phyloP scores from a whole-genome alignment of 805 yeast genomes.

The Saccharomycopsis capsularis region DNA sequence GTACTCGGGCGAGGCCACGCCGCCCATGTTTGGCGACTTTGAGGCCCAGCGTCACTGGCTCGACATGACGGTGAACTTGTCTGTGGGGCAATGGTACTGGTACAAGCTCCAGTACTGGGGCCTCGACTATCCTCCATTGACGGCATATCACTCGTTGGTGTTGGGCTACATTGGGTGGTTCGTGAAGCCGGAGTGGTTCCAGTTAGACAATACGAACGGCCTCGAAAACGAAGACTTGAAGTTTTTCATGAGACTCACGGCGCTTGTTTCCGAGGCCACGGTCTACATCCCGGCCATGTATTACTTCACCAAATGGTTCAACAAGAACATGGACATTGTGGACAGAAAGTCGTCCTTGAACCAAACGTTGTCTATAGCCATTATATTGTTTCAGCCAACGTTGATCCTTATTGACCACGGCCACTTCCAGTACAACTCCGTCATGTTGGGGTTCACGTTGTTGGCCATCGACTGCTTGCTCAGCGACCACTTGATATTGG shows the following conservation, averaged over 20 bases:
- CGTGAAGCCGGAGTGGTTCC: constrained; percentile 70
- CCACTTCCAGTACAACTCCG: constrained; percentile 91
- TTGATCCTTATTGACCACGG: constrained; percentile 89
- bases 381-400: constrained; percentile 80
- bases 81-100: constrained; percentile 76
- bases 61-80: constrained; percentile 77
- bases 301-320: constrained; percentile 62
- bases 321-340: constrained; percentile 40
- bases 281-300: constrained; percentile 77
- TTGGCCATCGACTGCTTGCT: constrained; percentile 59
- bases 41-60: constrained; percentile 99
- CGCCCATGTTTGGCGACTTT: constrained; percentile 91
- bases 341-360: constrained; percentile 54
- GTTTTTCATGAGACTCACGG: constrained; percentile 79
- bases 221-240: constrained; percentile 59
- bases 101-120: constrained; percentile 94
- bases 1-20: constrained; percentile 62
- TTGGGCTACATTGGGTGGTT: constrained; percentile 65
- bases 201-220: constrained; percentile 66
- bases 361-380: constrained; percentile 68
- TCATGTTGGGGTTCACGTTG: constrained; percentile 84
- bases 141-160: constrained; percentile 86
- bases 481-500: constrained; percentile 55
- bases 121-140: constrained; percentile 91
- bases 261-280: constrained; percentile 63